These are phyloP conservation scores for Penicillium rolfsii DNA, from an alignment of 2,329 filamentous ascomycete genomes.

Conservation along the genomic window DNA sequence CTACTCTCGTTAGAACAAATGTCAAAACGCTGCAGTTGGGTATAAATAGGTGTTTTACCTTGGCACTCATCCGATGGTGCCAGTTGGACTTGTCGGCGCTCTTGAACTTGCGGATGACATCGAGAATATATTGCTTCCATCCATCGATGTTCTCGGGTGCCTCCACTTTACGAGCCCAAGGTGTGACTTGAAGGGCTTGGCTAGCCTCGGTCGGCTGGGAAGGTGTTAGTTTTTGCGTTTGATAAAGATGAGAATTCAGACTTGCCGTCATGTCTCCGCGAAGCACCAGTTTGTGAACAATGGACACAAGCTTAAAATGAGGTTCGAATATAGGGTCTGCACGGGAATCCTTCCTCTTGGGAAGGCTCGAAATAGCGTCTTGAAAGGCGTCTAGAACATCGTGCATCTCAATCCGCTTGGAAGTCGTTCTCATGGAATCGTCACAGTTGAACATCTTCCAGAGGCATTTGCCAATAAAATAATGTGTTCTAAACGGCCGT, in stretches of 20 bases:
- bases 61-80: conserved; percentile 88
- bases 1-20: conserved; percentile 33
- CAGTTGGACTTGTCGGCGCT: conserved; percentile 87
- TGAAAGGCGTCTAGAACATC: conserved; percentile 61
- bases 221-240: conserved; percentile 31
- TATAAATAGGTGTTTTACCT: conserved; percentile 55
- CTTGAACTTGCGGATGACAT: conserved; percentile 60
- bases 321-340: conserved; percentile 82
- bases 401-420: conserved; percentile 42
- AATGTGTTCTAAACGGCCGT: conserved; percentile 57
- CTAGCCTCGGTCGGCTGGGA: conserved; percentile 50
- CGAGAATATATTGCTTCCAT: conserved; percentile 66
- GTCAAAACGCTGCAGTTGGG: background rate
- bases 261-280: conserved; percentile 49
- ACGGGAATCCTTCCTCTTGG: conserved; percentile 62
- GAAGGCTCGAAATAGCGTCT: conserved; percentile 63
- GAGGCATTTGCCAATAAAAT: conserved; percentile 70
- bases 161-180: conserved; percentile 58
- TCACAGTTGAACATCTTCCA: conserved; percentile 69
- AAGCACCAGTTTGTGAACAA: conserved; percentile 78
- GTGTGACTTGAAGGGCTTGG: conserved; percentile 56
- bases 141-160: conserved; percentile 54
- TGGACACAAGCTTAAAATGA: conserved; percentile 85
- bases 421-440: conserved; percentile 43
- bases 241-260: conserved; percentile 25